Evolutionary conservation across 2,329 filamentous ascomycete species (phyloP), one percentile per base, ranked within the genome.

Genomic region (Colletotrichum liriopes): DNA sequence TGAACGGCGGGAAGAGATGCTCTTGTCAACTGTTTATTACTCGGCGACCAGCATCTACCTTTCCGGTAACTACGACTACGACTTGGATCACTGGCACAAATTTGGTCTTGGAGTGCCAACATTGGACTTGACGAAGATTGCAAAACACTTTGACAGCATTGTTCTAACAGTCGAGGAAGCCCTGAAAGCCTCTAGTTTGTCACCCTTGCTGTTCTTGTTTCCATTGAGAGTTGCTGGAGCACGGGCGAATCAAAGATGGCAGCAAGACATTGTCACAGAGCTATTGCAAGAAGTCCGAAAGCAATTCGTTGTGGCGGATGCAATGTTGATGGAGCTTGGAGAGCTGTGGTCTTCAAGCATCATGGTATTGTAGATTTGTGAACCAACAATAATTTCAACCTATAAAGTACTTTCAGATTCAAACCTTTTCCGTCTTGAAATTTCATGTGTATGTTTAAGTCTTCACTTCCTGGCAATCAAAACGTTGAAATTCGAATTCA

Each of bases 11-110:
- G 47, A 55, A 2, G 78, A 80, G 45, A 62, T 65, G 9, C 43
- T 76, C 0, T 61, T 83, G 3, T 73, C 77, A 0, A 67, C 37
- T 0, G 32, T 77, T 3, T 82, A 79, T 66, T 77, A 76, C 32
- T 75, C 81, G 0, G 79, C 82, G 6, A 80, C 77, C 1, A 82
- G 81, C 56, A 81, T 82, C 7, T 82, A 82, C 43, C 76, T 83
- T 5, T 83, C 82, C 0, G 81, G 81, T 0, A 76, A 79, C 2
- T 83, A 81, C 41, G 81, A 82, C 69, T 82, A 82, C 18, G 80
- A 82, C 12, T 76, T 80, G 2, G 29, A 59, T 9, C 74, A 77
- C 23, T 83, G 81, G 81, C 71, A 76, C 0, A 55, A 52, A 0
- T 71, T 78, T 12, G 76, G 63, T 1, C 71, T 80, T 4, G 5